Base-by-base conservation (phyloP, 495 filamentous ascomycete species). In the Elasticomyces elasticus region DNA sequence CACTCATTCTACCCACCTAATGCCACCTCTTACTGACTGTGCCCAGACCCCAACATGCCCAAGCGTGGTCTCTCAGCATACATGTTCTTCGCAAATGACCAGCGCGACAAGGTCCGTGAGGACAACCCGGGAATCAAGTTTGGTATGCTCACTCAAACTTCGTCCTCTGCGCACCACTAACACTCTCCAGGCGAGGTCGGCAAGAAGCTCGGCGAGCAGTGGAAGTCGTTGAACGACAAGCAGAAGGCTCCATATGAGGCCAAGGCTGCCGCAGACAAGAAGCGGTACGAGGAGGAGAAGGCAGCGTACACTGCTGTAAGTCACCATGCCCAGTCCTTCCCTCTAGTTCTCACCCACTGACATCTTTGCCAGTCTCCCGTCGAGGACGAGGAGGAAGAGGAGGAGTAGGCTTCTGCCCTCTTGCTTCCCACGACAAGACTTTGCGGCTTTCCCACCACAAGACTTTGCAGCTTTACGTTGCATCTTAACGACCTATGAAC, bases 41-140 rank as follows among this genome's bases (percentile, higher is more conserved):
- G 4, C 19, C 1, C 59, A 97, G 92, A 98, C 71, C 92, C 92
- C 73, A 96, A 97, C 70, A 90, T 90, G 44, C 92, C 92, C 67
- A 99, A 97, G 86, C 87, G 92, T 73, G 94, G 89, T 74, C 86
- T 99, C 45, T 99, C 92, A 20, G 92, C 94, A 48, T 99, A 99
- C 81, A 99, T 99, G 92, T 99, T 97, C 82, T 99, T 99, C 69
- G 92, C 92, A 79, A 97, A 97, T 64, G 94, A 97, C 69, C 86
- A 95, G 71, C 89, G 92, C 62, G 92, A 97, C 62, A 94, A 92
- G 70, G 92, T 99, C 62, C 86, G 91, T 66, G 87, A 94, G 67
- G 92, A 99, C 72, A 97, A 99, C 78, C 91, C 94, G 5, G 91
- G 91, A 54, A 95, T 99, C 74, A 82, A 82, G 53, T 99, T 99